Conservation (phyloP, 2,329 filamentous ascomycete species). For the Diaporthe velutina region DNA sequence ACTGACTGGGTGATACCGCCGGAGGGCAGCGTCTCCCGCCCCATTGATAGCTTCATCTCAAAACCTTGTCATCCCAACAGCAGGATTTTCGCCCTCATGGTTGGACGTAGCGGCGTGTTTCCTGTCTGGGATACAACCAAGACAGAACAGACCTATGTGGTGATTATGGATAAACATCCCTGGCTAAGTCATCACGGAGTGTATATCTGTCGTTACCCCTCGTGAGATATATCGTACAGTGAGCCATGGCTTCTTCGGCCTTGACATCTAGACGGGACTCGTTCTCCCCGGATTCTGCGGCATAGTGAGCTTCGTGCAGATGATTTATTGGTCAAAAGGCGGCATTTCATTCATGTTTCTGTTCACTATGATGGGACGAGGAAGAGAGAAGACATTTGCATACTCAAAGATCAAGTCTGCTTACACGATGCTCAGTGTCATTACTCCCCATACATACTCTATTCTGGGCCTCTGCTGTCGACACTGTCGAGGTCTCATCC, state of each 20-base stretch:
- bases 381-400: not conserved
- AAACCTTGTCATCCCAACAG: not conserved
- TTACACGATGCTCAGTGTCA: not conserved
- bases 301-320: not conserved
- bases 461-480: not conserved
- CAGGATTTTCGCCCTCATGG: not conserved
- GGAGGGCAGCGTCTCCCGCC: not conserved
- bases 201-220: not conserved
- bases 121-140: not conserved
- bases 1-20: not conserved
- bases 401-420: not conserved
- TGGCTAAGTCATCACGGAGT: not conserved
- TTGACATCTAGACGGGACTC: not conserved
- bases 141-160: not conserved
- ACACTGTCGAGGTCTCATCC: too few relatives aligned
- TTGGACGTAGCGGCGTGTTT: not conserved
- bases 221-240: not conserved
- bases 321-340: too few relatives aligned
- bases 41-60: not conserved
- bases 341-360: not conserved
- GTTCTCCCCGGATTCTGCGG: not conserved
- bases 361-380: not conserved
- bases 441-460: not conserved
- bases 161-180: not conserved
- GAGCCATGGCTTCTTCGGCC: not conserved